Evolutionary conservation across 2,329 filamentous ascomycete genomes (phyloP), one percentile per base, ranked within the genome.

Genomic region (Colletotrichum coccodes): DNA sequence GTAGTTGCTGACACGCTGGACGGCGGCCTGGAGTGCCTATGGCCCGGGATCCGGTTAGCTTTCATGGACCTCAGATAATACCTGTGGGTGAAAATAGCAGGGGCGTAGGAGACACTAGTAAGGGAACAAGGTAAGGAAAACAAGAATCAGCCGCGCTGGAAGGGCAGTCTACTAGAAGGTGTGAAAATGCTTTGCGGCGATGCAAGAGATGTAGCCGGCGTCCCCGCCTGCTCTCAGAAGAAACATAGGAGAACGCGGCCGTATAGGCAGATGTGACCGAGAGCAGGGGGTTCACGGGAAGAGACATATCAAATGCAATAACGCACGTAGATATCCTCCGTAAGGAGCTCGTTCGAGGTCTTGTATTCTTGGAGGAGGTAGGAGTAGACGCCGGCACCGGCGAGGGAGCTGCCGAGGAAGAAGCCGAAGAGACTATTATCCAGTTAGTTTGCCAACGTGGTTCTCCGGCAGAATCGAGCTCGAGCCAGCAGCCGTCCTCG

Each of bases 361-460:
- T 94, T 94, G 86, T 98, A 98, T 81, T 98, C 95, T 79, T 95
- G 90, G 75, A 98, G 84, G 73, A 97, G 89, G 81, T 98, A 98
- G 80, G 94, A 94, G 84, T 98, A 98, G 75, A 97, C 92, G 67
- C 90, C 91, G 60, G 88, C 89, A 75, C 94, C 94, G 50, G 95
- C 91, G 60, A 94, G 85, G 53, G 92, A 91, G 71, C 92, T 91
- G 73, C 95, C 95, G 72, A 96, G 86, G 58, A 98, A 90, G 85
- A 98, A 98, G 60, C 95, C 95, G 76, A 97, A 94, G 69, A 98
- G 84, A 67, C 95, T 98, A 75, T 65, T 70, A 8, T 30, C 16
- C 21, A 6, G 14, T 30, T 14, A 4, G 30, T 71, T 32, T 70
- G 68, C 64, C 21, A 16, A 8, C 1, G 0, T 14, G 8, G n/a